These are phyloP conservation scores for Cicer pinnatifidum DNA, from an alignment of 306 rosid genomes.

Conservation along the genomic window DNA sequence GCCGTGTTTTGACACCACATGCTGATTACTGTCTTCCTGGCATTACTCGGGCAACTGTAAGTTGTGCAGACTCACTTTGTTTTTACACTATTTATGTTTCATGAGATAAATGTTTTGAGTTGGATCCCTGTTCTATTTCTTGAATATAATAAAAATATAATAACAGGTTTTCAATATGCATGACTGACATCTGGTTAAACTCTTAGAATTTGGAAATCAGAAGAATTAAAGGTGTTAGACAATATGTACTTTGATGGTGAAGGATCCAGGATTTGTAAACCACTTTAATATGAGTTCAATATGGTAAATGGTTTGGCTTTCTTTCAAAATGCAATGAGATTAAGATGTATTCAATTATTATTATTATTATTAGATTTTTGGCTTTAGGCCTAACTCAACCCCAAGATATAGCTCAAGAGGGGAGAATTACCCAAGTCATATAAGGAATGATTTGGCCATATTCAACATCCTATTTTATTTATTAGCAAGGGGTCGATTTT, in stretches of 20 bases:
- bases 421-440: no score
- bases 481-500: neutral
- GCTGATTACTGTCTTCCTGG: conserved; percentile 95
- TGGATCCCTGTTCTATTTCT: conserved; percentile 5
- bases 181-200: conserved; percentile 5
- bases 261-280: conserved; percentile 8
- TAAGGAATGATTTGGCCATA: neutral
- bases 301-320: neutral
- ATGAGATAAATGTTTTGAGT: neutral
- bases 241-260: neutral
- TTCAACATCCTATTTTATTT: conserved; percentile 3
- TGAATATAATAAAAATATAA: neutral
- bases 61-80: conserved; percentile 33
- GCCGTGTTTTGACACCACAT: conserved; percentile 75
- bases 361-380: no score
- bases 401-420: no score
- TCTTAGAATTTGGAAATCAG: conserved; percentile 5
- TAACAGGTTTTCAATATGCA: neutral
- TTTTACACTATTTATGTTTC: neutral
- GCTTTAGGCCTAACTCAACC: no score
- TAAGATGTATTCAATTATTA: neutral
- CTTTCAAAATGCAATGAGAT: neutral
- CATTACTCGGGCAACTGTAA: conserved; percentile 80
- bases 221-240: neutral
- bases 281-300: conserved; percentile 12